A percentile compares a stretch with the other conserved stretches of the same genome.
phyloP scores from a whole-genome alignment of 768 basidiomycete genomes.

The Suillus weaverae region DNA sequence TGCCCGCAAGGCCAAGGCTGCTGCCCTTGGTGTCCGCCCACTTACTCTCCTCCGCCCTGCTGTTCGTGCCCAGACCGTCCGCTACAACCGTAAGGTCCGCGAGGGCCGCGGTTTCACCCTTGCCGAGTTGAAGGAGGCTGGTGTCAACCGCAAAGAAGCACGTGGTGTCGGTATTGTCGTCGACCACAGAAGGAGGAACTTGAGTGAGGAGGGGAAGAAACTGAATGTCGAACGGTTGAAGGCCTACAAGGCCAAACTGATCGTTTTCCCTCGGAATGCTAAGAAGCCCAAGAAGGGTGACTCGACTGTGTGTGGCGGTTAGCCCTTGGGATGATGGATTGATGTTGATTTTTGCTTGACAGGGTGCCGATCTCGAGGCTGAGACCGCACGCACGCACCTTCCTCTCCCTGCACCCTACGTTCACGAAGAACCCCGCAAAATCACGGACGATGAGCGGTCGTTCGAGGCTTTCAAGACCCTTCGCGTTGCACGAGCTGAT shows the following conservation, averaged over 20 bases:
- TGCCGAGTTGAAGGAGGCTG: constrained; percentile 93
- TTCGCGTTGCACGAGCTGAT: constrained; percentile 81
- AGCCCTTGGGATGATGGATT: constrained; percentile 5
- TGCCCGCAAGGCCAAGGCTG: constrained; percentile 89
- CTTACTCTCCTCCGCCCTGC: constrained; percentile 92
- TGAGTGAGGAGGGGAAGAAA: constrained; percentile 95
- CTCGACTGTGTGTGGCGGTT: constrained; percentile 63
- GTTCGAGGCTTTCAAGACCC: constrained; percentile 85
- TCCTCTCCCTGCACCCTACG: constrained; percentile 66
- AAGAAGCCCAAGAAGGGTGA: constrained; percentile 96
- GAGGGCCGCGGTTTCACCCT: constrained; percentile 97
- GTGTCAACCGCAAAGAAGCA: constrained; percentile 91
- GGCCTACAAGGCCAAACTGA: constrained; percentile 88
- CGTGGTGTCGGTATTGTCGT: constrained; percentile 91
- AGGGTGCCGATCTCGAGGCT: constrained; percentile 84
- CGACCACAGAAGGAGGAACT: constrained; percentile 94
- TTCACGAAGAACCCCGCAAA: constrained; percentile 85
- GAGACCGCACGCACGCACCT: constrained; percentile 67
- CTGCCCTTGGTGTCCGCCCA: constrained; percentile 88
- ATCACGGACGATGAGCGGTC: constrained; percentile 89
- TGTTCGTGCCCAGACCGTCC: constrained; percentile 93
- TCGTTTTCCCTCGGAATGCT: constrained; percentile 96
- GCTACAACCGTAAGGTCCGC: constrained; percentile 97
- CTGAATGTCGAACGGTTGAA: constrained; percentile 92
- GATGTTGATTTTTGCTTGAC: constrained; percentile 14